Evolutionary conservation across 768 basidiomycete species (phyloP).

Genomic region (Panellus pusillus): DNA sequence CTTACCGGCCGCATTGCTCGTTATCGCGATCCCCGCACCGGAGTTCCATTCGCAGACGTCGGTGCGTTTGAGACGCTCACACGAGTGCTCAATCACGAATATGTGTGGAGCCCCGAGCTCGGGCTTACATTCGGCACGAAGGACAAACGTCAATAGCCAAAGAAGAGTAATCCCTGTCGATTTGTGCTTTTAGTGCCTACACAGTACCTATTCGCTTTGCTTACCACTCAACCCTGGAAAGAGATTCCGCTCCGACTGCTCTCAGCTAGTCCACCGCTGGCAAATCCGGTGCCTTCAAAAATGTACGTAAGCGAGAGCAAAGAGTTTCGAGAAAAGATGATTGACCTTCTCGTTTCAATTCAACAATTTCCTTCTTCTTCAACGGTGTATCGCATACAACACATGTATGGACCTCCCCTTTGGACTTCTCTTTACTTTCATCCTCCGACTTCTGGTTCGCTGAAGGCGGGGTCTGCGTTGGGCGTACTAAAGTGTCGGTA

Average conservation of each 20-base stretch:
- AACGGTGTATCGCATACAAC: slow-evolving; percentile 77
- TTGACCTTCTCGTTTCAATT: slow-evolving; percentile 84
- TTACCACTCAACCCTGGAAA: slow-evolving; percentile 58
- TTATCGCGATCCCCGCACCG: slow-evolving; percentile 80
- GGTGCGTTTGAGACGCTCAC: slow-evolving; percentile 67
- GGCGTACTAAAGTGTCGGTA: slow-evolving; percentile 80
- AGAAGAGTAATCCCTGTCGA: background rate
- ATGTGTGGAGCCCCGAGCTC: slow-evolving; percentile 57
- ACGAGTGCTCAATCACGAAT: slow-evolving; percentile 63
- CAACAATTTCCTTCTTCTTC: slow-evolving; percentile 72
- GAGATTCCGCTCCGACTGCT: slow-evolving; percentile 73
- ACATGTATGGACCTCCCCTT: slow-evolving; percentile 46
- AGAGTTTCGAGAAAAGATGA: slow-evolving; percentile 10
- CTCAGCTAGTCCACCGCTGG: slow-evolving; percentile 93
- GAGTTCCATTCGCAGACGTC: slow-evolving; percentile 74
- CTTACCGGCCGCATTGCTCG: slow-evolving; percentile 77
- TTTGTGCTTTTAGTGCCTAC: background rate
- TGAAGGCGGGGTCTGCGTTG: slow-evolving; percentile 44
- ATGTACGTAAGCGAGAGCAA: background rate
- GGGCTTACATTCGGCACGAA: slow-evolving; percentile 44
- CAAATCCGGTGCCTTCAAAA: slow-evolving; percentile 81
- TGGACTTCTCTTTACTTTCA: background rate
- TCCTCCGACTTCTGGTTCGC: background rate
- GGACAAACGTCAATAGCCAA: background rate
- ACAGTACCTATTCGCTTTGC: no score